phyloP scores from a whole-genome alignment of 2,329 filamentous ascomycete species.

The Aspergillus sp. region DNA sequence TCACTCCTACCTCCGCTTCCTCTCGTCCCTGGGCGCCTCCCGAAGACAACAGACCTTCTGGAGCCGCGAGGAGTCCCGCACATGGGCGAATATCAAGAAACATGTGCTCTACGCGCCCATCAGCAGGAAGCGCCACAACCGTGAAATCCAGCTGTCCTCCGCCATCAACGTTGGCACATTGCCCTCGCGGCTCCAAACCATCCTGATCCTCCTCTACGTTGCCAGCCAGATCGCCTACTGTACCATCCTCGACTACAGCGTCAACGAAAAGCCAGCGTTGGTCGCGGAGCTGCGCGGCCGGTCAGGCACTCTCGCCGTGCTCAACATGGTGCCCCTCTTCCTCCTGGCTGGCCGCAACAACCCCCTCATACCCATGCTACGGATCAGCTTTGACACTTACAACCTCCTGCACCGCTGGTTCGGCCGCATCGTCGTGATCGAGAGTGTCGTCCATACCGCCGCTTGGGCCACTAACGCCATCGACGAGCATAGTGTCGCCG shows the following conservation, averaged over 20 bases:
- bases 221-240: slow-evolving; percentile 76
- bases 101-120: slow-evolving; percentile 62
- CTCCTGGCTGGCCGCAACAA: slow-evolving; percentile 92
- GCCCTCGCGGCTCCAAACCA: slow-evolving; percentile 73
- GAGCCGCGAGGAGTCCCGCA: slow-evolving; percentile 40
- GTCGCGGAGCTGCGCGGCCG: slow-evolving; percentile 82
- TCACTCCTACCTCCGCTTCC: slow-evolving; percentile 45
- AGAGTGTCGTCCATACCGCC: slow-evolving; percentile 67
- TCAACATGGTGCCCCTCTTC: slow-evolving; percentile 91
- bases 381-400: slow-evolving; percentile 94
- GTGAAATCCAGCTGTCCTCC: slow-evolving; percentile 66
- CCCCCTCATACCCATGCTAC: slow-evolving; percentile 75
- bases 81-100: slow-evolving; percentile 47
- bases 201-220: slow-evolving; percentile 68
- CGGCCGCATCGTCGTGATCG: slow-evolving; percentile 71
- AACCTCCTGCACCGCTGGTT: slow-evolving; percentile 87
- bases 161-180: slow-evolving; percentile 73
- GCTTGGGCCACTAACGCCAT: slow-evolving; percentile 75
- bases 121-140: slow-evolving; percentile 72
- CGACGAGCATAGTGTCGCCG: slow-evolving; percentile 30
- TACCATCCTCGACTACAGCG: slow-evolving; percentile 42
- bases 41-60: slow-evolving; percentile 45
- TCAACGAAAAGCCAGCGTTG: slow-evolving; percentile 53
- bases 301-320: slow-evolving; percentile 75
- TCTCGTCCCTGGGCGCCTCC: slow-evolving; percentile 38